Conservation (phyloP, 1,284 basidiomycete species). For the Chalciporus sp. region DNA sequence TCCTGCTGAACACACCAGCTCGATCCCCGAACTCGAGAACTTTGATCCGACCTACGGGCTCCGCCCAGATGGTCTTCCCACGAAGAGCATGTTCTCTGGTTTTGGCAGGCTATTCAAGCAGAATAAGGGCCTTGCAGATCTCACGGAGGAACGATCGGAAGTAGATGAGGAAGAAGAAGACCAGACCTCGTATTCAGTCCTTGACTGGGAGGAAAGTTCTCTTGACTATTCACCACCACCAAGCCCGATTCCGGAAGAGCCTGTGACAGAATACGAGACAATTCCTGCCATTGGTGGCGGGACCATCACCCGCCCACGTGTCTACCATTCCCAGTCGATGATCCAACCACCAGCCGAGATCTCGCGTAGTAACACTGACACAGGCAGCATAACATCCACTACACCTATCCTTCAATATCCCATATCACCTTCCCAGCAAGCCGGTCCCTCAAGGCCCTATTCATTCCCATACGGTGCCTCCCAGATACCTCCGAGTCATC, state of each 20-base stretch:
- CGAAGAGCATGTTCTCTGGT: conserved; percentile 68
- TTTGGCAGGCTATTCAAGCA: conserved; percentile 74
- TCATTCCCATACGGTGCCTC: conserved; percentile 10
- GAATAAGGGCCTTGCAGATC: conserved; percentile 74
- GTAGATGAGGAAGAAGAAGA: conserved; percentile 52
- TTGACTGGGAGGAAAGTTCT: conserved; percentile 66
- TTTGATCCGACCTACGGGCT: conserved; percentile 98
- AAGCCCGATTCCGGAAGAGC: conserved; percentile 32
- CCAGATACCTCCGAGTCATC: conserved; percentile 19
- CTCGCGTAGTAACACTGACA: conserved; percentile 9
- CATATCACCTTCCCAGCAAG: conserved; percentile 12
- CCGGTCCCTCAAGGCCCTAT: conserved; percentile 18
- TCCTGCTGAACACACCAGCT: conserved; percentile 45
- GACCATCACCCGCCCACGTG: conserved; percentile 69
- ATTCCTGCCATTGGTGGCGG: conserved; percentile 82
- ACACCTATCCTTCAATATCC: conserved; percentile 20
- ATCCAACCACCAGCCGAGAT: conserved; percentile 49
- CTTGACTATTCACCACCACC: conserved; percentile 40
- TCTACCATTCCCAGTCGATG: conserved; percentile 73
- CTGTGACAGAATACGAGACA: conserved; percentile 61
- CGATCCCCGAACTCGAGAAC: conserved; percentile 79
- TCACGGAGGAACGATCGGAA: conserved; percentile 67
- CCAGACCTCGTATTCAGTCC: conserved; percentile 53
- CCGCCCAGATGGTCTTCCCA: conserved; percentile 86
- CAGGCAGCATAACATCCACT: conserved; percentile 11